phyloP scores from a whole-genome alignment of 2,329 filamentous ascomycete genomes.

The Xylariales sp. region DNA sequence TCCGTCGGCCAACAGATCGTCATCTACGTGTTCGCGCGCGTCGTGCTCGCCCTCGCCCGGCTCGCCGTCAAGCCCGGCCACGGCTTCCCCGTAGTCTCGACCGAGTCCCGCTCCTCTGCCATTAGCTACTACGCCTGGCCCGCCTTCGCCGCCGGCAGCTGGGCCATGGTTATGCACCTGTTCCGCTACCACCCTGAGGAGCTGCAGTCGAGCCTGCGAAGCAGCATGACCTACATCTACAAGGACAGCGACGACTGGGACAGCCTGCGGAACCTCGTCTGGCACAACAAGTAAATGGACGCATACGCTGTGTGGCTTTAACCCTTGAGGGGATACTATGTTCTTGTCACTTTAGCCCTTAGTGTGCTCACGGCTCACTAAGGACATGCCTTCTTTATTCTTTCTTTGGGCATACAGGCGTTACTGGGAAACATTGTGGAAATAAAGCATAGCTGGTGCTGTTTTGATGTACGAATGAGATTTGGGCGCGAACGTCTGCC shows the following conservation, averaged over 20 bases:
- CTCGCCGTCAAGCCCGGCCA: constrained; percentile 66
- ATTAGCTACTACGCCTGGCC: constrained; percentile 81
- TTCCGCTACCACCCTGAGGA: constrained; percentile 90
- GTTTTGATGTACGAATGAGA: too few species aligned
- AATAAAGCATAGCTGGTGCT: too few species aligned
- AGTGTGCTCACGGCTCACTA: too few species aligned
- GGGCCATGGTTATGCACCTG: constrained; percentile 93
- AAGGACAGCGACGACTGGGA: constrained; percentile 87
- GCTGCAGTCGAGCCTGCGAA: constrained; percentile 84
- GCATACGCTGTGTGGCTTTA: too few species aligned
- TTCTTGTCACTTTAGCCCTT: too few species aligned
- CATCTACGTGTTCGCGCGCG: constrained; percentile 94
- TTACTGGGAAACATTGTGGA: too few species aligned
- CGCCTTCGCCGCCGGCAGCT: constrained; percentile 83
- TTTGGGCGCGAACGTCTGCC: too few species aligned
- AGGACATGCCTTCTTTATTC: too few species aligned
- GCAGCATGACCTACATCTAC: constrained; percentile 98
- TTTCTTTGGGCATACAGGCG: too few species aligned
- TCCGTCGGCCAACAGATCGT: constrained; percentile 95
- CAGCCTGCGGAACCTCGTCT: constrained; percentile 74
- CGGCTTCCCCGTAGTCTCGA: constrained; percentile 47
- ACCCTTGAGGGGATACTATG: too few species aligned
- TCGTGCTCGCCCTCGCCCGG: constrained; percentile 78
- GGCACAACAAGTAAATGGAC: constrained; percentile 66
- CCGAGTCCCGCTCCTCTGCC: constrained; percentile 35